Evolutionary conservation across 306 rosid genomes (phyloP).

Genomic region (Prunus mume): DNA sequence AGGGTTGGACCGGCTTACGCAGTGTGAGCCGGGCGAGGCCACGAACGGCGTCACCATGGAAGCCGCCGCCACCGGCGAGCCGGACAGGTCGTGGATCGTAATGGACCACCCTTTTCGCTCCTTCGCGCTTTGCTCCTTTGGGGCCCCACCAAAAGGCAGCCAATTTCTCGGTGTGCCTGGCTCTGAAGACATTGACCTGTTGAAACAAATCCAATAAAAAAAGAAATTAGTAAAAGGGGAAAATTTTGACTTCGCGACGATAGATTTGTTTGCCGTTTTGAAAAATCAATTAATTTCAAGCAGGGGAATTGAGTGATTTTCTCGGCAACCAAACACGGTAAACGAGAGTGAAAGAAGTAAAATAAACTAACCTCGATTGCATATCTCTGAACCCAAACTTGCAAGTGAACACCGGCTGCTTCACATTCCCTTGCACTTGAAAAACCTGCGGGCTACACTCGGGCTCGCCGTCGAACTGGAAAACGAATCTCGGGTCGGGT

Average conservation of each 20-base stretch:
- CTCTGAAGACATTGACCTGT: conserved; percentile 35
- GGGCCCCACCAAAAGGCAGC: conserved; percentile 26
- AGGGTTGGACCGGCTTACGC: conserved; percentile 50
- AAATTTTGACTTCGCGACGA: not conserved
- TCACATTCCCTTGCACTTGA: conserved; percentile 58
- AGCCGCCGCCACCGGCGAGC: conserved; percentile 48
- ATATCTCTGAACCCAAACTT: conserved; percentile 44
- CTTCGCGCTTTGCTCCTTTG: conserved; percentile 31
- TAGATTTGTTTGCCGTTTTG: not conserved
- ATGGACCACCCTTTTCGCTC: conserved; percentile 53
- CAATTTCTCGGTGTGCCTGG: conserved; percentile 30
- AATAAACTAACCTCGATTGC: conserved; percentile 29
- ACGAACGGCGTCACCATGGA: conserved; percentile 57
- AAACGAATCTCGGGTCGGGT: conserved; percentile 76
- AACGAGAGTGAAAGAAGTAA: not conserved
- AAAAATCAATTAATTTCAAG: not conserved
- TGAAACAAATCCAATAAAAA: not conserved
- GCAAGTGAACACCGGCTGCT: conserved; percentile 47
- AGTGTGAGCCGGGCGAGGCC: conserved; percentile 40
- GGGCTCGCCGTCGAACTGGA: conserved; percentile 76
- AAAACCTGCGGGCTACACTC: conserved; percentile 88
- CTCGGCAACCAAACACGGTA: conserved; percentile 12
- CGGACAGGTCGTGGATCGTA: conserved; percentile 52
- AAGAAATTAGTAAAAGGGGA: not conserved
- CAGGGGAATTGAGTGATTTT: not conserved